Evolutionary conservation across 768 basidiomycete genomes (phyloP).

Genomic region (Pisolithus sp.): DNA sequence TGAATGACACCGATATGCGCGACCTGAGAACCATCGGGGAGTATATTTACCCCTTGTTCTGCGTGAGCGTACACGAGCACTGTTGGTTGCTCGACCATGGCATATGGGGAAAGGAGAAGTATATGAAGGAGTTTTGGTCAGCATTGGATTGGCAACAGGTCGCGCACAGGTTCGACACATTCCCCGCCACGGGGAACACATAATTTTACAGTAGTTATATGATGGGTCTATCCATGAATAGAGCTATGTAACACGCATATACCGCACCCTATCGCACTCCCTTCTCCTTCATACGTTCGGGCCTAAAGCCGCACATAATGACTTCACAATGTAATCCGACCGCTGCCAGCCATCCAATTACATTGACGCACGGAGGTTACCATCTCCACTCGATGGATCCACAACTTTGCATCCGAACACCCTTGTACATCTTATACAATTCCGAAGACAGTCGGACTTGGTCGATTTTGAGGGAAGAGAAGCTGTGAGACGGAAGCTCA

Average conservation of each 20-base stretch:
- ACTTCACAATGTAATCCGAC: too few species aligned
- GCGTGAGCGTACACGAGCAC: slow-evolving; percentile 76
- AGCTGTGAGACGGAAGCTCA: slow-evolving; percentile 61
- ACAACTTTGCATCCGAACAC: slow-evolving; percentile 55
- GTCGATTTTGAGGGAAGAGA: slow-evolving; percentile 79
- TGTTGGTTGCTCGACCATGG: slow-evolving; percentile 87
- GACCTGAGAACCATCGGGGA: slow-evolving; percentile 38
- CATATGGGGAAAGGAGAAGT: slow-evolving; percentile 86
- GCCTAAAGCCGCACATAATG: too few species aligned
- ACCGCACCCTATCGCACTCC: too few species aligned
- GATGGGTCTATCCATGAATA: too few species aligned
- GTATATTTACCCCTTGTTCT: slow-evolving; percentile 67
- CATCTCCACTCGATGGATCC: slow-evolving; percentile 30
- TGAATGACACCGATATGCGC: slow-evolving; percentile 14
- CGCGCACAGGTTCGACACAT: slow-evolving; percentile 23
- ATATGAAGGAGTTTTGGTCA: slow-evolving; percentile 78
- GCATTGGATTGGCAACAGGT: slow-evolving; percentile 75
- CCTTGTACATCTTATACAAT: slow-evolving; percentile 87
- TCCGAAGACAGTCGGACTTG: slow-evolving; percentile 78
- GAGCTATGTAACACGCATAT: too few species aligned
- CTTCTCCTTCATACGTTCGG: too few species aligned
- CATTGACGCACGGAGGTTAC: slow-evolving; percentile 8
- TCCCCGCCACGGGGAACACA: slow-evolving; percentile 1
- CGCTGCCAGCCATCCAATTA: background rate
- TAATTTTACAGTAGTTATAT: too few species aligned